Base-by-base conservation (phyloP, 2,329 filamentous ascomycete species). In the Pseudogymnoascus sp. region DNA sequence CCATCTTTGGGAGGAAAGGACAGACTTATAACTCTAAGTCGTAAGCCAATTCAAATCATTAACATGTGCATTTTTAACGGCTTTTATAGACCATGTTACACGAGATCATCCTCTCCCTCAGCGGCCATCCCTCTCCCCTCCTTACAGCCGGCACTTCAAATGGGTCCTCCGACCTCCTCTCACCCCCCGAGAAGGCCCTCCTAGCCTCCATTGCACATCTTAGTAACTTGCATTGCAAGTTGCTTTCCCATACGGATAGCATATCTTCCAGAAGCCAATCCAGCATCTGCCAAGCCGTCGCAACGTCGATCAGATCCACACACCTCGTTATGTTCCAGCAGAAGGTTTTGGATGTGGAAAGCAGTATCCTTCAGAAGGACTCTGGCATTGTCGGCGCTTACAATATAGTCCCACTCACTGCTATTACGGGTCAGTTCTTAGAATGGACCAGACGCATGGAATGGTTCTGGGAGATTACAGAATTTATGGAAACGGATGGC, bases 71-170 rank as follows among this genome's bases (percentile, higher is more conserved):
- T 36, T 61, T 46, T 38, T 61, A 62, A 56, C 38, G 5, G 10
- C 21, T 62, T 18, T 25, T 36, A 69, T 40, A 64, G 60, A 23
- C 40, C 64, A 99, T 99, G 95, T 90, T 99, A 76, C 95, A 97
- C 84, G 95, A 99, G 82, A 91, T 99, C 79, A 87, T 97, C 77
- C 88, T 99, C 77, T 93, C 93, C 75, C 87, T 97, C 77, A 96
- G 93, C 71, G 93, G 95, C 69, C 91, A 97, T 78, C 89, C 90
- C 67, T 97, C 93, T 68, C 89, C 92, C 69, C 85, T 97, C 73
- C 89, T 97, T 78, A 83, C 84, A 74, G 73, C 78, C 69, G 74
- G 79, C 28, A 66, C 64, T 62, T 65, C 69, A n/a, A 67, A 76
- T 70, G 72, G 76, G 70, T 74, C 79, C 62, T 71, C 77, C 71